These are phyloP conservation scores for Podila clonocystis DNA, from an alignment of 192 early-diverging fungal genomes.

Conservation along the genomic window DNA sequence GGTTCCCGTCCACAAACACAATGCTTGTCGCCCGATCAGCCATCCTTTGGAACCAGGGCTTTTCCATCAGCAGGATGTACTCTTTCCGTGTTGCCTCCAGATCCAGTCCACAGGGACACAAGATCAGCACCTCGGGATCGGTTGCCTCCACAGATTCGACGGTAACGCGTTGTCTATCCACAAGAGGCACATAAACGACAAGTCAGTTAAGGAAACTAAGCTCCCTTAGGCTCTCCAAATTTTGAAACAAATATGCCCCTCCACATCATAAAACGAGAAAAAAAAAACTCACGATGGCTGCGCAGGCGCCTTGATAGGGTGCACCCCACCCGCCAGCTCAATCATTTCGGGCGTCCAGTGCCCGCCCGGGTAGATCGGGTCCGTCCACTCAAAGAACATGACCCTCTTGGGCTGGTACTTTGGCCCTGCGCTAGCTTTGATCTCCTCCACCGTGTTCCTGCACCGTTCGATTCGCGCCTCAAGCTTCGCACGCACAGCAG, in stretches of 20 bases:
- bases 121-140: slow-evolving; percentile 54
- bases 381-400: slow-evolving; percentile 62
- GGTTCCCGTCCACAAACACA: slow-evolving; percentile 63
- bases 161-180: slow-evolving; percentile 49
- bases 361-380: slow-evolving; percentile 61
- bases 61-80: slow-evolving; percentile 37
- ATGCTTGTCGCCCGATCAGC: slow-evolving; percentile 37
- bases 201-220: no score
- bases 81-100: slow-evolving; percentile 54
- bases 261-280: not conserved
- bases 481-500: slow-evolving; percentile 23
- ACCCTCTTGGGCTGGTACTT: slow-evolving; percentile 47
- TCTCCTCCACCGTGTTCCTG: slow-evolving; percentile 17
- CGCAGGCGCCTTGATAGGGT: slow-evolving; percentile 55
- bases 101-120: slow-evolving; percentile 62
- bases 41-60: slow-evolving; percentile 50
- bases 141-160: slow-evolving; percentile 26
- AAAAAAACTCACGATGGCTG: slow-evolving; percentile 49
- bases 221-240: no score
- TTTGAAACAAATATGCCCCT: no score
- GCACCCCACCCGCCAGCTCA: slow-evolving; percentile 53
- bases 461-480: slow-evolving; percentile 47
- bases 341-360: slow-evolving; percentile 67
- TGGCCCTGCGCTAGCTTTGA: not conserved
- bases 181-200: no score